Evolutionary conservation across 2,329 filamentous ascomycete genomes (phyloP), one percentile per base, ranked within the genome.

Genomic region (Alternaria viburni): DNA sequence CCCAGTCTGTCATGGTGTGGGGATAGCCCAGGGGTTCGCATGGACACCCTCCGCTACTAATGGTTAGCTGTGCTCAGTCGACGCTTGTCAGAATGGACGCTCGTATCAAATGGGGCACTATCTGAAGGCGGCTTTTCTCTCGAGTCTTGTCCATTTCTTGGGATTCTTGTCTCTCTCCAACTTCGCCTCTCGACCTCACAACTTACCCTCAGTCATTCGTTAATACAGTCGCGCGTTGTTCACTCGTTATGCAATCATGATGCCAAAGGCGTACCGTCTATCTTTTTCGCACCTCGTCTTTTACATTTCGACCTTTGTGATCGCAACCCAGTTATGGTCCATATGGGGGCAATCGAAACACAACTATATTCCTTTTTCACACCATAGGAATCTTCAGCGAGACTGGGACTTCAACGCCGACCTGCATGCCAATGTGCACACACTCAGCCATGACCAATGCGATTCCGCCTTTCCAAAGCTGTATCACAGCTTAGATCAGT

Each of bases 391-490:
- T 28, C 23, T 36, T 44, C 61, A 46, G 50, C 68, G 9, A 59
- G 57, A 65, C 21, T 77, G 73, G 69, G n/a, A 61, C 9, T 77
- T 77, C 51, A 66, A 77, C 32, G 50, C 75, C 10, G 74, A 77
- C 49, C 54, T 71, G 28, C 74, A 77, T 58, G 74, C 73, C 19
- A 77, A 77, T 56, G 63, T 75, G 41, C 75, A 77, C 56, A 76
- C 75, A 0, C 69, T 77, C 25, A 76, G 69, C 59, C 69, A 73
- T 49, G 74, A 77, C 32, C 74, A 77, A 49, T 77, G 75, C 60
- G 74, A 77, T 49, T 61, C 67, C 41, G 74, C 74, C 3, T 77
- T 77, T 61, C 75, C 75, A n/a, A 66, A 75, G 52, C 60, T 77
- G 9, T 77, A 77, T 30, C 63, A 77, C 44, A 72, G 74, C 59